phyloP scores from a whole-genome alignment of 441 rosid genomes.

The Caryocar brasiliense region DNA sequence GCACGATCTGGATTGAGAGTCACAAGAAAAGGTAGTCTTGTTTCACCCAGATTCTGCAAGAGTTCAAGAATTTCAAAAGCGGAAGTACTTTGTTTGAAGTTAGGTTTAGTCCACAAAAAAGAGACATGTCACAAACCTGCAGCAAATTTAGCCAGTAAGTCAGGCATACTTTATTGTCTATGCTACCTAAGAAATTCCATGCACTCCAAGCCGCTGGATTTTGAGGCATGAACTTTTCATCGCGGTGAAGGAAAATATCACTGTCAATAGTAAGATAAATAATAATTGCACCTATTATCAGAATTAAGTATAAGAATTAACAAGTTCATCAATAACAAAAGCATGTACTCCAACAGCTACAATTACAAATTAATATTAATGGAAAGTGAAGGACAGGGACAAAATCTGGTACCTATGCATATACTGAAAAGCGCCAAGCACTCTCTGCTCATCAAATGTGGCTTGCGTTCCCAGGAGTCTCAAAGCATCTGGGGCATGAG shows the following conservation, averaged over 20 bases:
- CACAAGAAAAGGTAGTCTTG: conserved; percentile 48
- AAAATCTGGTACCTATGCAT: conserved; percentile 44
- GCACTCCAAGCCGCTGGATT: conserved; percentile 82
- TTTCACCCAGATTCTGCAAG: conserved; percentile 69
- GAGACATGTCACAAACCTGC: conserved; percentile 43
- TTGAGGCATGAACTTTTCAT: conserved; percentile 64
- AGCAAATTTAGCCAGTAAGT: conserved; percentile 91
- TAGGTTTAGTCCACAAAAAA: too few species aligned
- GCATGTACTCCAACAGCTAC: not conserved
- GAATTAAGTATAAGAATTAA: not conserved
- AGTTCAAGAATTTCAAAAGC: not conserved
- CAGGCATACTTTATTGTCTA: conserved; percentile 47
- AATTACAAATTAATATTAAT: too few species aligned
- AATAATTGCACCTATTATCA: not conserved
- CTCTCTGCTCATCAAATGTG: conserved; percentile 61
- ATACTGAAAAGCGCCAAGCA: conserved; percentile 82
- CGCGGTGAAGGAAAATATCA: conserved; percentile 69
- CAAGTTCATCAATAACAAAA: not conserved
- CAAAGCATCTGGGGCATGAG: conserved; percentile 77
- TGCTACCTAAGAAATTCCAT: conserved; percentile 78
- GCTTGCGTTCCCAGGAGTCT: conserved; percentile 50
- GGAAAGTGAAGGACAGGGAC: not conserved
- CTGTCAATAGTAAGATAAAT: conserved; percentile 30
- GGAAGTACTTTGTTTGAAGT: too few species aligned
- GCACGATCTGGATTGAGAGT: conserved; percentile 59